Conservation (phyloP, 2,329 filamentous ascomycete species). For the Verticillium longisporum region DNA sequence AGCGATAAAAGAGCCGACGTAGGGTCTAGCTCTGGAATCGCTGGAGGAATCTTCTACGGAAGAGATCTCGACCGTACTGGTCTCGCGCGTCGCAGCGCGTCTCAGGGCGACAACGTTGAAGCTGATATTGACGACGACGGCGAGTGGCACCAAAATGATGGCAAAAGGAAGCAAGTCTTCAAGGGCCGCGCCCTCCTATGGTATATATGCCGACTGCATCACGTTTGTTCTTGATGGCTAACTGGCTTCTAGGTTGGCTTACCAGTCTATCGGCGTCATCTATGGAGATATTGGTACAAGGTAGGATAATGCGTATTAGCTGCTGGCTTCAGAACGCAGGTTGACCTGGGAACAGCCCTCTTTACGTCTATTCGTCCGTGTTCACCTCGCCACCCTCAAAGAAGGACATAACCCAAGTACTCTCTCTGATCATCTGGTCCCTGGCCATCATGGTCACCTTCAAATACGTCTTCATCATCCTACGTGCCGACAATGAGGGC, state of each 20-base stretch:
- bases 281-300: constrained; percentile 60
- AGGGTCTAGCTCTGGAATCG: constrained; percentile 9
- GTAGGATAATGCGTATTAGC: constrained; percentile 13
- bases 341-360: constrained; percentile 39
- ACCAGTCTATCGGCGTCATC: constrained; percentile 60
- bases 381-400: constrained; percentile 49
- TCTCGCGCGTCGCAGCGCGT: constrained; percentile 13
- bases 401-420: constrained; percentile 54
- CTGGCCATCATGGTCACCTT: constrained; percentile 62
- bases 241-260: constrained; percentile 41
- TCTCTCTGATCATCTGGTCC: constrained; percentile 65
- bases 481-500: constrained; percentile 62
- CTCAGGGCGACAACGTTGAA: constrained; percentile 16
- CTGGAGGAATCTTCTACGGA: constrained; percentile 14
- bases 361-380: constrained; percentile 68
- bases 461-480: constrained; percentile 62
- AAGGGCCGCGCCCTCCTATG: constrained; percentile 26
- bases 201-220: constrained; percentile 4
- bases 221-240: not conserved
- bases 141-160: not conserved
- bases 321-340: not conserved
- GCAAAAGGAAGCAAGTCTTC: constrained; percentile 24
- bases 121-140: constrained; percentile 21
- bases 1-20: not conserved
- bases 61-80: constrained; percentile 9